These are phyloP conservation scores for Hebeloma cylindrosporum DNA, from an alignment of 768 basidiomycete genomes.

Conservation along the genomic window DNA sequence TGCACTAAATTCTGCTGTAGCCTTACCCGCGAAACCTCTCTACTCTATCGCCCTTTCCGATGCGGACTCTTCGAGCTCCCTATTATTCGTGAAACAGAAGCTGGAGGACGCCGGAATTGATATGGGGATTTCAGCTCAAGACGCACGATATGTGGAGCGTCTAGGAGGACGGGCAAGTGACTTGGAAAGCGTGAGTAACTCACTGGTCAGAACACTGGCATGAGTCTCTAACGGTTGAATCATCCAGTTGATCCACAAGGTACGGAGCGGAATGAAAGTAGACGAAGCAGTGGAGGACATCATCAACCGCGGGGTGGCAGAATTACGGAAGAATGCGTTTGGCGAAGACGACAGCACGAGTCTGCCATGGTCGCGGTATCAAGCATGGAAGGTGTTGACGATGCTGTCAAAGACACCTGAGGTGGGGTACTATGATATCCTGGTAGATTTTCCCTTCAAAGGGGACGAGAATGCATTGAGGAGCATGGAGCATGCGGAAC, in stretches of 20 bases:
- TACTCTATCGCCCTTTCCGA: constrained; percentile 79
- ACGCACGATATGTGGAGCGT: constrained; percentile 60
- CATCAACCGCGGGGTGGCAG: constrained; percentile 71
- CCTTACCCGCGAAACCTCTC: constrained; percentile 82
- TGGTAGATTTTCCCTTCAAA: constrained; percentile 87
- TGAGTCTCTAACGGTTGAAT: background rate
- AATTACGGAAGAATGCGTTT: constrained; percentile 88
- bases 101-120: constrained; percentile 57
- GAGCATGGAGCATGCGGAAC: constrained; percentile 84
- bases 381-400: constrained; percentile 84
- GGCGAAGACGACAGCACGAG: constrained; percentile 91
- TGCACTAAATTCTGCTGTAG: constrained; percentile 34
- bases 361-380: constrained; percentile 81
- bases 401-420: constrained; percentile 65
- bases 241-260: constrained; percentile 80
- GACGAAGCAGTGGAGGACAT: constrained; percentile 91
- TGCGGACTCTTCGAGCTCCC: constrained; percentile 76
- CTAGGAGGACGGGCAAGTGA: constrained; percentile 92
- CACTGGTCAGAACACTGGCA: background rate
- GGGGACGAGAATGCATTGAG: constrained; percentile 82
- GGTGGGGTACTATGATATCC: constrained; percentile 79
- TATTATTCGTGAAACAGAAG: constrained; percentile 81
- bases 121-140: constrained; percentile 51
- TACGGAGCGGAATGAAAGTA: constrained; percentile 68
- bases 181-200: constrained; percentile 68